Base-by-base conservation (phyloP, 2,329 filamentous ascomycete species). In the Microdochium trichocladiopsis region DNA sequence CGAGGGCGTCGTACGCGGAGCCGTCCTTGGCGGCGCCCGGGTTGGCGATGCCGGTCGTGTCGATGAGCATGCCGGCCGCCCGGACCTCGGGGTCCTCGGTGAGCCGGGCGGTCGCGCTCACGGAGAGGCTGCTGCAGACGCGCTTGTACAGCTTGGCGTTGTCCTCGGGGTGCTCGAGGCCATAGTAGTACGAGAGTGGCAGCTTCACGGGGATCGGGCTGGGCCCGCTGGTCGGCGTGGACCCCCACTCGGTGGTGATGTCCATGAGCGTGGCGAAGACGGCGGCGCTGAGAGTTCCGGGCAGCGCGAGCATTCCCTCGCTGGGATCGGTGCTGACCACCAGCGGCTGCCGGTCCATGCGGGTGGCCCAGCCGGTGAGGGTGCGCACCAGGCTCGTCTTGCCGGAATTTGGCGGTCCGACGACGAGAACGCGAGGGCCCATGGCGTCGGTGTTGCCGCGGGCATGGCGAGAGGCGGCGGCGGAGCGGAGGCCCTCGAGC, bases 101-200 rank as follows among this genome's bases (percentile, higher is more conserved):
- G 59, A 96, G 72, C 59, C 91, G 82, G 43, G 83, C 88, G 24
- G 85, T 88, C 4, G 90, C 87, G 9, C 88, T 86, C 18, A 93
- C 78, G 0, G 90, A 91, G 65, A 97, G 75, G 56, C 87, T 81
- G 47, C 86, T 88, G 23, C 89, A 74, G 55, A 96, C 72, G 12
- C 85, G 80, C 63, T 83, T 87, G 72, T 88, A 97, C 45, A 93
- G 71, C 31, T 75, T 79, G 0, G 80, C 76, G 55, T 90, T 87
- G 49, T 90, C 87, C 59, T 90, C 86, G 1, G 90, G 81, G 56
- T 77, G 83, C 50, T 82, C 77, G 56, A 87, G 75, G 16, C 94
- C 93, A 67, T 89, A 95, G 69, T 91, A 90, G 66, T 96, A 95
- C 25, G 93, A 90, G 51, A 99, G 73, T 4, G 94, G 94, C 60